A percentile compares a stretch with the other conserved stretches of the same genome.
Evolutionary conservation across 768 basidiomycete species (phyloP).

Genomic region (Clitopilus passeckerianus): DNA sequence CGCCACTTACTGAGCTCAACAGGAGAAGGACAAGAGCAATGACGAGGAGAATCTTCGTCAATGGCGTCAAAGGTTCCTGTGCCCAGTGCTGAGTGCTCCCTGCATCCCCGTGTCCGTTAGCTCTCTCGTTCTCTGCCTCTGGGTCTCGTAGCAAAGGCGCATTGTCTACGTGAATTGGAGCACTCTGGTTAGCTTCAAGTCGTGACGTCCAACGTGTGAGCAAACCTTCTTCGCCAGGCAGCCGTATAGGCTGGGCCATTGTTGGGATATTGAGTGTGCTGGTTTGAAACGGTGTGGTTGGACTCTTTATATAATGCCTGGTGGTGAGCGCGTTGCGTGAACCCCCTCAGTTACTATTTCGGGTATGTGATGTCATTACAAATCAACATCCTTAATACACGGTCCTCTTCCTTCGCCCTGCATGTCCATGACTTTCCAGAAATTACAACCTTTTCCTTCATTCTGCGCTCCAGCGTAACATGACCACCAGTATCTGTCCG

Average conservation of each 20-base stretch:
- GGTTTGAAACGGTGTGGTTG: conserved; percentile 3
- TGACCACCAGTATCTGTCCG: conserved; percentile 73
- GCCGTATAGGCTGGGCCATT: conserved; percentile 53
- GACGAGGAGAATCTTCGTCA: conserved; percentile 79
- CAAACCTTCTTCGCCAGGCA: conserved; percentile 54
- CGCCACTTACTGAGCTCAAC: conserved; percentile 51
- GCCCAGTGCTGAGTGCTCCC: conserved; percentile 51
- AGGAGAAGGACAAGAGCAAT: conserved; percentile 75
- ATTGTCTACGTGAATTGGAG: conserved; percentile 38
- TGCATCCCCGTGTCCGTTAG: conserved; percentile 25
- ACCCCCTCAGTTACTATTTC: neutral
- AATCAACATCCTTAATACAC: conserved; percentile 16
- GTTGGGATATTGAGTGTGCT: conserved; percentile 8
- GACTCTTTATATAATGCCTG: conserved; percentile 2
- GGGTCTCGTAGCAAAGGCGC: conserved; percentile 58
- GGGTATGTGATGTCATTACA: neutral
- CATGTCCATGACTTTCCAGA: conserved; percentile 74
- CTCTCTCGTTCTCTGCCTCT: conserved; percentile 21
- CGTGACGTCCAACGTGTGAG: neutral
- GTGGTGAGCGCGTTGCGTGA: conserved; percentile 3
- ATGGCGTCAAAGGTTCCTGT: conserved; percentile 75
- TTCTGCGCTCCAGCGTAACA: conserved; percentile 81
- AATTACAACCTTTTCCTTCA: conserved; percentile 76
- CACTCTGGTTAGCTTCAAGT: neutral
- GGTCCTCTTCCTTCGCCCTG: conserved; percentile 60